Percentiles rank a stretch among this genome's conserved stretches.
Evolutionary conservation across 768 basidiomycete species (phyloP).

Genomic region (Podaxis rugospora): DNA sequence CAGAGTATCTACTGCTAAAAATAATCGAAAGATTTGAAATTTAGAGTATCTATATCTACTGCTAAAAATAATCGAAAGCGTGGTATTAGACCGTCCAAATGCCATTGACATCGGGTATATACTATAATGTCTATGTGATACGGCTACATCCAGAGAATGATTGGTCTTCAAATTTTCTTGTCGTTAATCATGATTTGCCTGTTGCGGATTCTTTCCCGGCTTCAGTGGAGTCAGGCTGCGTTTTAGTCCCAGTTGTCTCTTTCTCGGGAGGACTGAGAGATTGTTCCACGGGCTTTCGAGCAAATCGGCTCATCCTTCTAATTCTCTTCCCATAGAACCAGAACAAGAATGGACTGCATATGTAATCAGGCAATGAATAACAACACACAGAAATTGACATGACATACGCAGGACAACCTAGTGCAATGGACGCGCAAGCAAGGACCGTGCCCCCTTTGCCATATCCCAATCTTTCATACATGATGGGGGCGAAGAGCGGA

Average conservation of each 20-base stretch:
- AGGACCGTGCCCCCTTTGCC: conserved; percentile 68
- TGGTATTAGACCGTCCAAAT: neutral
- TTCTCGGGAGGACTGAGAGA: neutral
- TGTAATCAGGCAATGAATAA: neutral
- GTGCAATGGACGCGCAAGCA: conserved; percentile 48
- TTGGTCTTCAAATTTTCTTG: neutral
- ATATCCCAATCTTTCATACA: conserved; percentile 63
- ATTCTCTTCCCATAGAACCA: conserved; percentile 37
- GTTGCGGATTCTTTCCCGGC: neutral
- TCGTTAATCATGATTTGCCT: neutral
- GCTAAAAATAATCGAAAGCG: neutral
- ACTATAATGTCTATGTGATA: neutral
- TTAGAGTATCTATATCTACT: neutral
- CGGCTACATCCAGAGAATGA: neutral
- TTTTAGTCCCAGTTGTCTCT: neutral
- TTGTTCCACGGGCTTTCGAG: conserved; percentile 19
- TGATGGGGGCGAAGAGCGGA: conserved; percentile 71
- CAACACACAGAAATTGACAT: neutral
- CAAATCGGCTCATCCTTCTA: conserved; percentile 42
- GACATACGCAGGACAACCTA: conserved; percentile 59
- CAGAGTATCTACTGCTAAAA: neutral
- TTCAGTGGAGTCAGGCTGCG: neutral
- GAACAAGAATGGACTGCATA: conserved; percentile 30
- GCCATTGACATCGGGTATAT: neutral
- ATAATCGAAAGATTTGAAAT: neutral